These are phyloP conservation scores for Cladophialophora immunda DNA, from an alignment of 2,329 filamentous ascomycete species.

Conservation along the genomic window DNA sequence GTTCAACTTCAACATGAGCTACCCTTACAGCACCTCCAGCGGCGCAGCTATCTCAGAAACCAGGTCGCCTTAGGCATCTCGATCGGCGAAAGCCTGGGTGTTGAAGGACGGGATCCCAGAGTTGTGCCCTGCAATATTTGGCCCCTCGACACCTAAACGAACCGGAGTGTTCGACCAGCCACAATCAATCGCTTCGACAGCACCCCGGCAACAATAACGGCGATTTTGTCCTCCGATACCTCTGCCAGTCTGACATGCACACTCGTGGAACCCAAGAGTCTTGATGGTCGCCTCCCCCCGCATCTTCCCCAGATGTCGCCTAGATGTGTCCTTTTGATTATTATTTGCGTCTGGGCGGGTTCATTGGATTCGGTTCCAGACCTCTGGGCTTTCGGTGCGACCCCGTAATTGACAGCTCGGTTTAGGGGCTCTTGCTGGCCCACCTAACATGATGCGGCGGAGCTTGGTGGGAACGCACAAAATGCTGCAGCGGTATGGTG, in stretches of 20 bases:
- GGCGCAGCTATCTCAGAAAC: not conserved
- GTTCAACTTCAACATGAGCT: conserved; percentile 20
- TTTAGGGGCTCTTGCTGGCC: not conserved
- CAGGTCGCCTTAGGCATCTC: not conserved
- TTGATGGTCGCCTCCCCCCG: not conserved
- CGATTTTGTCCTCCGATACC: not conserved
- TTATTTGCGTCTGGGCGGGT: not conserved
- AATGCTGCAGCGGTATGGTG: too few relatives aligned
- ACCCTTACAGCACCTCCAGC: not conserved
- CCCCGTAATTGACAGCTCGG: too few relatives aligned
- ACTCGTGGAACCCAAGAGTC: not conserved
- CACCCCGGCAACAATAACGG: not conserved
- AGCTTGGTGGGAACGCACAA: too few relatives aligned
- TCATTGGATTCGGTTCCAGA: not conserved
- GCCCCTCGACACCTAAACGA: not conserved
- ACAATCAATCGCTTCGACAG: not conserved
- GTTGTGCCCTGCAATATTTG: not conserved
- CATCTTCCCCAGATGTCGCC: not conserved
- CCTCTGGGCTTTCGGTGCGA: not conserved
- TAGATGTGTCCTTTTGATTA: not conserved
- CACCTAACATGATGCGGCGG: too few relatives aligned
- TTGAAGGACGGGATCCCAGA: not conserved
- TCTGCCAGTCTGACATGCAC: not conserved
- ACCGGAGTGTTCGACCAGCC: not conserved
- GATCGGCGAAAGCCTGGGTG: not conserved